Base-by-base conservation (phyloP, 1,284 basidiomycete species). In the Apiotrichum brassicae region DNA sequence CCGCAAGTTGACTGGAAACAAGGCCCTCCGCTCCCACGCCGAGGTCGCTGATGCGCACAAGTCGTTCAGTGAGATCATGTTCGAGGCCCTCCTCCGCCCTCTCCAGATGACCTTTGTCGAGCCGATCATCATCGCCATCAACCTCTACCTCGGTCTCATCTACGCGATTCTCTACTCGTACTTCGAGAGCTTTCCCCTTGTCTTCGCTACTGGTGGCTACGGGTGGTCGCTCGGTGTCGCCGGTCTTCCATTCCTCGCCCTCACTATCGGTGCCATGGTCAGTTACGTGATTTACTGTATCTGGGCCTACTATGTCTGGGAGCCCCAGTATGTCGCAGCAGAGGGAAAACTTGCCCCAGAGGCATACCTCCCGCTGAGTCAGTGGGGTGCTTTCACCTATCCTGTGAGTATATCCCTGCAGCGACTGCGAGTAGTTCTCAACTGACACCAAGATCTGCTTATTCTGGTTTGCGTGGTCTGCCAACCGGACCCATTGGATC, bases 1-100 rank as follows among this genome's bases (percentile, higher is more conserved):
- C 19, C 71, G 46, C 39, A 35, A 33, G 77, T 9, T 76, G 75
- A 43, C 71, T 74, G 41, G 75, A 76, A 48, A 66, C 62, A 4
- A 79, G 55, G 22, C 68, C 65, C 65, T 63, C 46, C 25, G 49
- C 71, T 35, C 66, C 62, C 42, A 55, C 54, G 6, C 35, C 54
- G 49, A 61, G 62, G 38, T 70, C 66, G 46, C 60, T 50, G 51
- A 48, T 46, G 33, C 46, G 18, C 63, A 67, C 8, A 57, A 55
- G 41, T 42, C 35, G 20, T 61, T 61, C 19, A 20, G 23, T 8
- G 48, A 49, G 16, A 63, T 69, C 38, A 25, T 68, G 43, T 44
- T 60, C 24, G 65, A 65, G 53, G 68, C 62, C 35, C 50, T 72
- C 14, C 37, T 57, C 7, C 41, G 65, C 20, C 70, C 70, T 1